Evolutionary conservation across 129 eudicot species (phyloP), one percentile per base, ranked within the genome.

Genomic region (Smallanthus sonchifolius): DNA sequence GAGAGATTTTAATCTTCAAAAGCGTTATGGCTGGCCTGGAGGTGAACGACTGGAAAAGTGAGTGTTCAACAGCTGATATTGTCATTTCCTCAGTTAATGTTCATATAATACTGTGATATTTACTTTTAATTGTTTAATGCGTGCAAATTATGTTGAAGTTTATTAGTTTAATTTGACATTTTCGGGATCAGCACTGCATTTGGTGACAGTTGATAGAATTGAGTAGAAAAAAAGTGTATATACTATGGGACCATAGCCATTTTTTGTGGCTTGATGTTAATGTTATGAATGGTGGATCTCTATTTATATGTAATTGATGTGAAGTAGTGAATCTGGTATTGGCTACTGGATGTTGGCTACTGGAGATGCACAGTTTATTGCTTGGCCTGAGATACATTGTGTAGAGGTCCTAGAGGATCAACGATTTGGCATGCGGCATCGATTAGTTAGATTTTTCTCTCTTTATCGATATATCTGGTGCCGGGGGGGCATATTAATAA

Each of bases 41-140:
- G 65, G 79, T 86, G 85, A 82, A 86, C 69, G 90, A 86, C 63
- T 74, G 87, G 57, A 86, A 86, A 80, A 86, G 90, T 86, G 17
- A 69, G 84, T 73, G 47, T 28, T 39, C 40, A 8, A 4, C n/a
- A 8, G 3, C 45, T 69, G 17, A 7, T 32, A 7, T 72, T 56
- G 30, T 16, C 6, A 39, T 72, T 39, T 2, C 4, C 2, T 28
- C 24, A 1, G 4, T 52, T 56, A 56, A 55, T 40, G 67, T 38
- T 72, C 15, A 3, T 55, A 2, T 56, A 10, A 36, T 52, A 17
- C 36, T 54, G 19, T 10, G 7, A 37, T 70, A 19, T n/a, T 6
- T 70, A 9, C 8, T 4, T 49, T 7, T 52, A 52, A 65, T 71
- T 54, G 65, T 57, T 55, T 38, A 37, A 19, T 11, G 65, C 35